A percentile compares a stretch with the other conserved stretches of the same genome.
Evolutionary conservation across 2,329 filamentous ascomycete species (phyloP).

Genomic region (Mollisiaceae sp.): DNA sequence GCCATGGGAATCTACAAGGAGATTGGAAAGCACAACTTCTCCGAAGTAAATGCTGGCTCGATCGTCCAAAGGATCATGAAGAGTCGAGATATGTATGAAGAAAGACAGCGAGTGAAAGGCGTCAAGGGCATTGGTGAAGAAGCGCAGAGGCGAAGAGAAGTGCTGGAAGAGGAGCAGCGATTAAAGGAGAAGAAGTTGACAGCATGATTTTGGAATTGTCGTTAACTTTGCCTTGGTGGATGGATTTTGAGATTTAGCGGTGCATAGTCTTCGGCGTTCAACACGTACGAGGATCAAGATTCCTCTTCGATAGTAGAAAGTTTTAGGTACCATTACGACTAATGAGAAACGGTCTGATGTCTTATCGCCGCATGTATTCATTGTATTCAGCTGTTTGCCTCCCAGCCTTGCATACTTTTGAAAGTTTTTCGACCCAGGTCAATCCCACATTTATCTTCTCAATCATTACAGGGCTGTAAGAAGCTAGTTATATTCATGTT

Average conservation of each 20-base stretch:
- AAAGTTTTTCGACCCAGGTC: no score
- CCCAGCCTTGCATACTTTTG: not conserved
- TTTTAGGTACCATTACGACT: not conserved
- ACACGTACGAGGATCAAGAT: conserved; percentile 30
- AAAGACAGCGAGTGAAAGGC: conserved; percentile 86
- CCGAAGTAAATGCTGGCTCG: conserved; percentile 87
- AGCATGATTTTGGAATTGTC: not conserved
- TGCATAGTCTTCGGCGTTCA: conserved; percentile 36
- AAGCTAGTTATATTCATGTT: not conserved
- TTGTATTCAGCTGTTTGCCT: not conserved
- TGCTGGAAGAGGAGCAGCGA: conserved; percentile 54
- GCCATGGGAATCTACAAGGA: conserved; percentile 83
- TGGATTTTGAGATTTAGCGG: conserved; percentile 12
- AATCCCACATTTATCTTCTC: no score
- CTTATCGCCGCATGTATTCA: not conserved
- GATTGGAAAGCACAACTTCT: conserved; percentile 77
- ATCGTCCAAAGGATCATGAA: conserved; percentile 92
- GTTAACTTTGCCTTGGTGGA: not conserved
- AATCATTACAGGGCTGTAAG: no score
- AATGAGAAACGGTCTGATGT: not conserved
- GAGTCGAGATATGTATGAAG: conserved; percentile 87
- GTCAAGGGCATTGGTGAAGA: conserved; percentile 82
- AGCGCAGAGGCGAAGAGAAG: conserved; percentile 64
- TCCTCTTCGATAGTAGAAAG: not conserved
- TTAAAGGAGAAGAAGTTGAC: conserved; percentile 31